These are phyloP conservation scores for Marchantia paleacea DNA, from an alignment of 225 moss, liverwort and hornwort species.

Conservation along the genomic window DNA sequence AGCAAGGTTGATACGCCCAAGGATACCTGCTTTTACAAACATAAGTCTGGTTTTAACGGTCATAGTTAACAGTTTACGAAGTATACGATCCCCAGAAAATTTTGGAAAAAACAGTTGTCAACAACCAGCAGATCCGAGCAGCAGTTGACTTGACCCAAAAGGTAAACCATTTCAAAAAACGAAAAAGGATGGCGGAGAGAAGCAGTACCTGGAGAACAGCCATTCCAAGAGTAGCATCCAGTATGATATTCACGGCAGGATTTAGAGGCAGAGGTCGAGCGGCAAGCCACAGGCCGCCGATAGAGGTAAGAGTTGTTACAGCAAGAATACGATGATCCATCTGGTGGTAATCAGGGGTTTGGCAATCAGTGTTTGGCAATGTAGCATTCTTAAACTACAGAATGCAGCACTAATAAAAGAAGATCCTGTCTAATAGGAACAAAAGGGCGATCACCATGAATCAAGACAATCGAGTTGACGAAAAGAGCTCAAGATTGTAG, in stretches of 20 bases:
- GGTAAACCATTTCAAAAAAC: not conserved
- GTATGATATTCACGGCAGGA: slow-evolving; percentile 53
- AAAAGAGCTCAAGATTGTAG: not conserved
- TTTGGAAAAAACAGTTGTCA: not conserved
- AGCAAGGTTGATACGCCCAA: slow-evolving; percentile 84
- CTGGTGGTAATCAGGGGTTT: slow-evolving; percentile 32
- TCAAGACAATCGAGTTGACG: not conserved
- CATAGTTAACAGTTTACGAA: too few relatives aligned
- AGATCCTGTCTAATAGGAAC: not conserved
- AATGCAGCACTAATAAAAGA: not conserved
- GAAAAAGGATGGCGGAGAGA: not conserved
- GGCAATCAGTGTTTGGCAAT: too few relatives aligned
- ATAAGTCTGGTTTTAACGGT: too few relatives aligned
- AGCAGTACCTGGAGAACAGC: slow-evolving; percentile 67
- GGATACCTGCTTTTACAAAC: slow-evolving; percentile 57
- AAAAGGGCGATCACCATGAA: too few relatives aligned
- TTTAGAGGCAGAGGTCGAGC: slow-evolving; percentile 63
- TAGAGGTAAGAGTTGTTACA: slow-evolving; percentile 57
- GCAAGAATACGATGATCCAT: slow-evolving; percentile 94
- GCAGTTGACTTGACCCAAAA: too few relatives aligned
- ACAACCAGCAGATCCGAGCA: not conserved
- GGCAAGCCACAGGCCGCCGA: slow-evolving; percentile 72
- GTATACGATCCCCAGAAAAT: not conserved
- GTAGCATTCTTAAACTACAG: not conserved
- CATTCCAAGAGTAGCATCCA: slow-evolving; percentile 84